A percentile compares a stretch with the other conserved stretches of the same genome.
These are phyloP conservation scores for Entelexis sorbosivorans DNA, from an alignment of 1,139 yeast species.

Conservation along the genomic window DNA sequence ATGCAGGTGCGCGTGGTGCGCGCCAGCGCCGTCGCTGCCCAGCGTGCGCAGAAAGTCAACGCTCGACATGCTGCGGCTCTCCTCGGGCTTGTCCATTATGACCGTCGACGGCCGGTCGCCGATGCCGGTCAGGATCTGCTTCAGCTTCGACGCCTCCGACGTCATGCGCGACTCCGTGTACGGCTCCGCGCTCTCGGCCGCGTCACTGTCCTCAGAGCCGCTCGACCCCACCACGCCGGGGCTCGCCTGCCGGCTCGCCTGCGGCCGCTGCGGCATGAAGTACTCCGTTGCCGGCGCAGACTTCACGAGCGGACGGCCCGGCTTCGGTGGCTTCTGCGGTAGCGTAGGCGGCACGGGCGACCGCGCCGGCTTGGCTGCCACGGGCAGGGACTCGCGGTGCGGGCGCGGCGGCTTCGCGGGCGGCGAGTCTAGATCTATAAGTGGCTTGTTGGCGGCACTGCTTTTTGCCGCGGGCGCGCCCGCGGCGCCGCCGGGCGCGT, in stretches of 20 bases:
- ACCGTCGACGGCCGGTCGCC: slow-evolving; percentile 30
- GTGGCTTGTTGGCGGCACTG: neutral
- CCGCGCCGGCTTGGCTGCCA: neutral
- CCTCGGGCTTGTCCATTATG: slow-evolving; percentile 27
- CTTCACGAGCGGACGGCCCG: neutral
- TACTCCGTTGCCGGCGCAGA: neutral
- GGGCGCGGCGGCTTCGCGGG: slow-evolving; percentile 2
- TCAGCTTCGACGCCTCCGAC: slow-evolving; percentile 24
- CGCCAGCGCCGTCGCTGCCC: slow-evolving; percentile 28
- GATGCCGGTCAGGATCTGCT: slow-evolving; percentile 31
- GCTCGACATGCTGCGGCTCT: slow-evolving; percentile 36
- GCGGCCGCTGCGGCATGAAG: slow-evolving; percentile 3
- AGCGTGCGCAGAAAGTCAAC: slow-evolving; percentile 51
- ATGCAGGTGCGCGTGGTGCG: slow-evolving; percentile 11
- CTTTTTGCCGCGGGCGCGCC: neutral
- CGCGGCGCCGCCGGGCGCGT: neutral
- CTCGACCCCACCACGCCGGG: neutral
- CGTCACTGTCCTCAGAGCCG: neutral
- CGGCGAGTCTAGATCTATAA: slow-evolving; percentile 9
- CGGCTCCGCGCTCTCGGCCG: neutral
- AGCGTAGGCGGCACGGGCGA: neutral
- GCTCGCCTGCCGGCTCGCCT: neutral
- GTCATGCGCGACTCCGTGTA: slow-evolving; percentile 2
- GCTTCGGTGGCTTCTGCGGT: neutral
- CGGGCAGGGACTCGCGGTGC: neutral